Base-by-base conservation (phyloP, 495 filamentous ascomycete genomes). In the Tirmania nivea region DNA sequence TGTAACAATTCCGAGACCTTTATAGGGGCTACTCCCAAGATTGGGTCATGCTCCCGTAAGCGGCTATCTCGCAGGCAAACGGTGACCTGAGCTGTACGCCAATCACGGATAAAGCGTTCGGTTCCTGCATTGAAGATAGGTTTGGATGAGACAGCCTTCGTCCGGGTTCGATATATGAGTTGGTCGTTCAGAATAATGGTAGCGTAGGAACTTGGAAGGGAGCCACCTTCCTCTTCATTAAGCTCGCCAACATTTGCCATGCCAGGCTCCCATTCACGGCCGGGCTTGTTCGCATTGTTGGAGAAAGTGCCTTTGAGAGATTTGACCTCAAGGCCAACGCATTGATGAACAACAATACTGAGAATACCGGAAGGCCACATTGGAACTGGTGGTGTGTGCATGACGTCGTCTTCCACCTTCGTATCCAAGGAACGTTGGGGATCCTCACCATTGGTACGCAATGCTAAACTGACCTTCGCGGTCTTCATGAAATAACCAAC, bases 371-470 rank as follows among this genome's bases (percentile, higher is more conserved):
- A 87, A 1, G 88, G 89, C 86, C 85, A 95, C 16, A 95, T 70
- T 8, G 89, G 89, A 63, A 95, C 89, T 0, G 88, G 89, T 19
- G 89, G 89, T 0, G 88, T 95, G 61, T 87, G 83, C 52, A 80
- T 75, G 14, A 94, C 81, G 3, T 81, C 86, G 61, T 93, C 83
- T 64, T 94, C 86, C 53, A 80, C 68, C 9, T 75, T 73, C 50
- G 68, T 86, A 51, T 83, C 81, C 31, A 88, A 69, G n/a, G 72
- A 70, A 0, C 89, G 89, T 65, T 86, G 84, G 36, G 93, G 84
- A 57, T 96, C 87, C 69, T 94, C 84, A 37, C 89, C 89, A 65
- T 92, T 82, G 5, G 85, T 93, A 8, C 84, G 71, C 39, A 96
- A 70, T 25, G 85, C 87, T 35, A 78, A 73, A 34, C 89, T 72